Percentiles rank a stretch among this genome's conserved stretches.
Conservation (phyloP, 495 filamentous ascomycete genomes). For the Pyrenula massariospora region DNA sequence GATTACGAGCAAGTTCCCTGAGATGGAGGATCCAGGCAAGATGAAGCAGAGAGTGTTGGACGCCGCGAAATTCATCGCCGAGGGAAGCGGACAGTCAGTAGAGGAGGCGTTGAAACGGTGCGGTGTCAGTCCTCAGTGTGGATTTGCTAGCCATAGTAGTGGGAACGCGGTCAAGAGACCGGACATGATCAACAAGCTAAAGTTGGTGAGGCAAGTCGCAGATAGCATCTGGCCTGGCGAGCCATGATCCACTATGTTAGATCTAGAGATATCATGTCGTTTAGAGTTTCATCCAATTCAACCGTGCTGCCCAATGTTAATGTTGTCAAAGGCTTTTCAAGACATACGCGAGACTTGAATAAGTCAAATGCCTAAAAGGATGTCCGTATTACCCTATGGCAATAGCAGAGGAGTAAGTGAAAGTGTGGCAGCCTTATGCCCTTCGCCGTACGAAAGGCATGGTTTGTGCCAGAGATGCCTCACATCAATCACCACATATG, state of each 20-base stretch:
- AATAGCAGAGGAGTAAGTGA: too few species aligned
- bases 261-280: too few species aligned
- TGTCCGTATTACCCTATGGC: too few species aligned
- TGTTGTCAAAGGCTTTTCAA: too few species aligned
- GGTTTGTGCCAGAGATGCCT: too few species aligned
- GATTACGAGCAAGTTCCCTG: constrained; percentile 60
- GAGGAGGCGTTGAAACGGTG: constrained; percentile 59
- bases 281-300: too few species aligned
- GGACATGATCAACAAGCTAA: constrained; percentile 60
- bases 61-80: constrained; percentile 60
- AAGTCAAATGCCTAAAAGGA: too few species aligned
- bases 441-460: too few species aligned
- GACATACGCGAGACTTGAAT: too few species aligned
- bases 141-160: constrained; percentile 61
- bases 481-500: too few species aligned
- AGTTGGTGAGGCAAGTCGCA: constrained; percentile 55
- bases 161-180: constrained; percentile 54
- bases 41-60: constrained; percentile 56
- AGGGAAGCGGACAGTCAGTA: constrained; percentile 49
- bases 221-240: constrained; percentile 63
- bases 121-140: constrained; percentile 67
- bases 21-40: constrained; percentile 63
- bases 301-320: too few species aligned
- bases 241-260: constrained; percentile 24
- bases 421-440: too few species aligned